Evolutionary conservation across 1,139 yeast species (phyloP), one percentile per base, ranked within the genome.

Genomic region (Suhomyces guaymorum): DNA sequence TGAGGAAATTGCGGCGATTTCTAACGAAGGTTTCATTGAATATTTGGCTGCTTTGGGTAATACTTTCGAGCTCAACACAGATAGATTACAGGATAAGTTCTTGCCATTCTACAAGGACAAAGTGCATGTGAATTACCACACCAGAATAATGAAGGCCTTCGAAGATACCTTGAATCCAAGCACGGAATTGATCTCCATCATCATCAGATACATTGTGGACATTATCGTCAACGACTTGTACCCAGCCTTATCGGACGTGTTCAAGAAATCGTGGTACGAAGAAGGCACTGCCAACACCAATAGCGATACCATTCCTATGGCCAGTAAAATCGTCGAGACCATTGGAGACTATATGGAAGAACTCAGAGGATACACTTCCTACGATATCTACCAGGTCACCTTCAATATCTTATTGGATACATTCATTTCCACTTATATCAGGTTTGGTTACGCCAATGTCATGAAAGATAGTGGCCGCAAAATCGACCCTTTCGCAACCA

Each of bases 41-140:
- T 89, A 89, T 56, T 65, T 86, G 38, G 75, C 86, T 18, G 96
- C 96, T 0, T 70, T 87, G 22, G 94, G 94, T 3, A 89, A 89
- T 43, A 67, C 75, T 42, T 94, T 85, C 57, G 96, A 88, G 57
- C 84, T 88, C 61, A 80, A 85, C 48, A 85, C 90, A 14, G 95
- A 92, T 15, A 81, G 85, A 44, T 76, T 85, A 43, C 79, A 85
- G 19, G 95, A 86, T 41, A 85, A 84, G 27, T 80, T 88, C 35
- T 70, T 83, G 15, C 78, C 80, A 11, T 77, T 73, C 37, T 81
- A 84, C 54, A 71, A 78, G 19, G 76, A 74, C 3, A 71, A 81
- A 51, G 90, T 88, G 10, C 82, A 85, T 30, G 70, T 79, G 33
- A 75, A 70, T 38, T 84, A 84, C 57, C 78, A 78, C 39, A 63